A percentile compares a stretch with the other conserved stretches of the same genome.
These are phyloP conservation scores for Dorcoceras hygrometricum DNA, from an alignment of 257 asterid species.

Conservation along the genomic window DNA sequence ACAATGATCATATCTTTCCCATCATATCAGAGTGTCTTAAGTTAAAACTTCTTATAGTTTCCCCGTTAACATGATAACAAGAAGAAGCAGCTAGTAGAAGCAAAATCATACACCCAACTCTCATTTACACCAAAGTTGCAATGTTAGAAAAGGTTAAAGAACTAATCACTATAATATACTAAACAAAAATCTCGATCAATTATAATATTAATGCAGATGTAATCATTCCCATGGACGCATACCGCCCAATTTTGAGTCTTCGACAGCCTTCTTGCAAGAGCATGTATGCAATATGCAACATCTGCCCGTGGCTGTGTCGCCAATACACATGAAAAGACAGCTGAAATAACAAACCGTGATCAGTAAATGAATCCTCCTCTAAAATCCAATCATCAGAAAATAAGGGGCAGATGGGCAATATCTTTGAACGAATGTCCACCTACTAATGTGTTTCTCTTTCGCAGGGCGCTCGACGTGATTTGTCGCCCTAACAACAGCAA, in stretches of 20 bases:
- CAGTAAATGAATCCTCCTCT: constrained; percentile 25
- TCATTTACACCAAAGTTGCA: neutral
- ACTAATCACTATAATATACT: neutral
- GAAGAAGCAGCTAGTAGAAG: neutral
- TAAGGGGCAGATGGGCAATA: neutral
- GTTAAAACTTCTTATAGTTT: too few relatives aligned
- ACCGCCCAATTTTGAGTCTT: constrained; percentile 99
- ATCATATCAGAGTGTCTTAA: neutral
- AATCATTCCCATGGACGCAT: constrained; percentile 27
- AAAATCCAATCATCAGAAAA: constrained; percentile 12
- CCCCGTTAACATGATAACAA: neutral
- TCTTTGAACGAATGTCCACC: constrained; percentile 39
- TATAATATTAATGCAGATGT: constrained; percentile 5
- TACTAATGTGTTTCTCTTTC: constrained; percentile 85
- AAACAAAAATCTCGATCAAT: neutral
- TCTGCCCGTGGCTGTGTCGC: constrained; percentile 98
- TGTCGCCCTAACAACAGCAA: constrained; percentile 97
- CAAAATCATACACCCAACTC: neutral
- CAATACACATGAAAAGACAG: constrained; percentile 82
- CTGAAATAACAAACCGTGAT: constrained; percentile 39
- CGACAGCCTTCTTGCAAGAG: constrained; percentile 83
- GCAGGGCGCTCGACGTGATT: constrained; percentile 97
- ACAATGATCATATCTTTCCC: neutral
- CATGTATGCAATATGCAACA: constrained; percentile 96
- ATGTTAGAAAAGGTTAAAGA: neutral